Percentiles rank a stretch among this genome's conserved stretches.
Conservation (phyloP, 805 yeast species). For the Saccharomycopsis sp. region DNA sequence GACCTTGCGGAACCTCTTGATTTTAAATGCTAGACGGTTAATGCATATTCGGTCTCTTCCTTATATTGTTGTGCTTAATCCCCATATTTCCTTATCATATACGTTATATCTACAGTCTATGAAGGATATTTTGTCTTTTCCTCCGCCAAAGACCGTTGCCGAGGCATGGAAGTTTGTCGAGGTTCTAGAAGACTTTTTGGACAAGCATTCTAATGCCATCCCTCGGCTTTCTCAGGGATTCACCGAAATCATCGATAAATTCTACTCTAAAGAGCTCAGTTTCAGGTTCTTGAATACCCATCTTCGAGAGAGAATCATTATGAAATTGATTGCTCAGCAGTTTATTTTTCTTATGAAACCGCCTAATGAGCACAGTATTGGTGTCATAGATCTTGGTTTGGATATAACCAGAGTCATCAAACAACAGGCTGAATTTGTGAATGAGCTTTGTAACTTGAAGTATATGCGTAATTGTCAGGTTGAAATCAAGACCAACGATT, state of each 20-base stretch:
- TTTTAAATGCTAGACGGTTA: slow-evolving; percentile 64
- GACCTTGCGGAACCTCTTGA: slow-evolving; percentile 50
- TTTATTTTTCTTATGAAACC: slow-evolving; percentile 58
- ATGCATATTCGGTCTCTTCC: slow-evolving; percentile 69
- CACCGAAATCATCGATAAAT: slow-evolving; percentile 48
- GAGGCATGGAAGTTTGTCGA: slow-evolving; percentile 50
- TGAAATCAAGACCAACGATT: slow-evolving; percentile 37
- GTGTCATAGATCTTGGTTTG: slow-evolving; percentile 60
- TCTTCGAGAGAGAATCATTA: slow-evolving; percentile 75
- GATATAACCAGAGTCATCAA: slow-evolving; percentile 57
- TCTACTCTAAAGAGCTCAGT: slow-evolving; percentile 41
- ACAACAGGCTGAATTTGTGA: slow-evolving; percentile 66
- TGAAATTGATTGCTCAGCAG: slow-evolving; percentile 83
- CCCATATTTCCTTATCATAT: slow-evolving; percentile 75
- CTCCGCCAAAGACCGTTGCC: slow-evolving; percentile 40
- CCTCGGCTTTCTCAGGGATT: slow-evolving; percentile 80
- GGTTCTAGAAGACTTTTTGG: slow-evolving; percentile 53
- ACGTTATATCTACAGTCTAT: slow-evolving; percentile 66
- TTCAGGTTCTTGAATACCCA: slow-evolving; percentile 67
- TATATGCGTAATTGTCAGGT: slow-evolving; percentile 70
- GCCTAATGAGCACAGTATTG: slow-evolving; percentile 43
- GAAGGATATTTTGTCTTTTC: slow-evolving; percentile 39
- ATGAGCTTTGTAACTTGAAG: slow-evolving; percentile 75
- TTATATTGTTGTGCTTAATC: slow-evolving; percentile 79
- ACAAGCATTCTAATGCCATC: slow-evolving; percentile 77